Evolutionary conservation across 768 basidiomycete species (phyloP).

Genomic region (Mycena sanguinolenta): DNA sequence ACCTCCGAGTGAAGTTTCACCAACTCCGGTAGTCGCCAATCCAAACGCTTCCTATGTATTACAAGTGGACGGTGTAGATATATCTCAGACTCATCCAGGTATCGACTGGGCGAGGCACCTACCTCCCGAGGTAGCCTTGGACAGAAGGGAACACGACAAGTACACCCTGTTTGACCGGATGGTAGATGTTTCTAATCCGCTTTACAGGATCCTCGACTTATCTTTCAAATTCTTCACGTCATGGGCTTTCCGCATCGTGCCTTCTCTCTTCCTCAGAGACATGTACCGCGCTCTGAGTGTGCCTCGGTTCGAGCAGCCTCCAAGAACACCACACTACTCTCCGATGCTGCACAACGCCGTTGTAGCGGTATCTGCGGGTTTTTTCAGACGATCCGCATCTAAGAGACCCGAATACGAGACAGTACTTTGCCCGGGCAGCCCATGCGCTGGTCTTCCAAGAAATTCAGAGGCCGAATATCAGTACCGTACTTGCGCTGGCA

Average conservation of each 20-base stretch:
- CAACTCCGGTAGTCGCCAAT: too few species aligned
- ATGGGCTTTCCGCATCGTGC: constrained; percentile 54
- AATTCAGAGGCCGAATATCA: constrained; percentile 35
- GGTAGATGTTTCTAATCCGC: neutral
- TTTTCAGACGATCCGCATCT: constrained; percentile 39
- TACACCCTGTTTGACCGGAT: neutral
- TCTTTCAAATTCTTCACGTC: constrained; percentile 55
- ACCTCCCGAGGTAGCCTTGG: constrained; percentile 16
- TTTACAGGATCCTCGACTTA: constrained; percentile 49
- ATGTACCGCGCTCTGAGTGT: constrained; percentile 53
- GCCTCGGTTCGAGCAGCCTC: constrained; percentile 40
- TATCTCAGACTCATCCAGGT: constrained; percentile 5
- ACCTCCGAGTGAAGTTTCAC: too few species aligned
- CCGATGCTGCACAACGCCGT: constrained; percentile 67
- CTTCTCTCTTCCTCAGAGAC: constrained; percentile 56
- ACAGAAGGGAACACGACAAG: constrained; percentile 38
- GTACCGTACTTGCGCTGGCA: constrained; percentile 38
- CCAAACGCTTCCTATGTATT: constrained; percentile 25
- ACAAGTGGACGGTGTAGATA: constrained; percentile 26
- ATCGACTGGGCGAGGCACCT: constrained; percentile 35
- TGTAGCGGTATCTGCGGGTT: constrained; percentile 40
- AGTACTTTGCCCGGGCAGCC: constrained; percentile 34
- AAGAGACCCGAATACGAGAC: constrained; percentile 31
- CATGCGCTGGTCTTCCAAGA: constrained; percentile 34
- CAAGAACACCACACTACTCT: constrained; percentile 59